Conservation (phyloP, 2,329 filamentous ascomycete genomes). For the Arthrocladium fulminans region DNA sequence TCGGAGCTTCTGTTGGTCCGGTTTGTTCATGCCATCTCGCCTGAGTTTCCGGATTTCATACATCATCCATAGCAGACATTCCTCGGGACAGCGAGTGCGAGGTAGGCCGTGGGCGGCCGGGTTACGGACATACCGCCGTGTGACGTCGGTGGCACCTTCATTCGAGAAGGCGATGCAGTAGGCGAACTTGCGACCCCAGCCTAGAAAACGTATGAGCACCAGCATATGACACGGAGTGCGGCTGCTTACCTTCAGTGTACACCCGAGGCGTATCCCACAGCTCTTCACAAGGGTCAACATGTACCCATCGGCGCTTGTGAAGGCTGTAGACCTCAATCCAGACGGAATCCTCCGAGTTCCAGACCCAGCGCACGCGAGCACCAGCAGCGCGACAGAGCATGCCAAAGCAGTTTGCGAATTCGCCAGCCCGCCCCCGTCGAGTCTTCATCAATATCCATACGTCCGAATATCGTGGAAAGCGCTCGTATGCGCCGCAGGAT, state of each 20-base stretch:
- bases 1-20: constrained; percentile 52
- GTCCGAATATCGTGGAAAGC: constrained; percentile 90
- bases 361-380: constrained; percentile 88
- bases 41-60: constrained; percentile 82
- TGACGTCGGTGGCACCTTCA: constrained; percentile 65
- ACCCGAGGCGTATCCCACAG: constrained; percentile 89
- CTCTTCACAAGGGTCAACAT: constrained; percentile 90
- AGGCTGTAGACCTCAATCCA: constrained; percentile 98
- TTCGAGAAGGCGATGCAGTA: constrained; percentile 96
- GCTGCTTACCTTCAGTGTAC: constrained; percentile 66
- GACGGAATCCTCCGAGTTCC: constrained; percentile 94
- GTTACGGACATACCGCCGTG: constrained; percentile 53
- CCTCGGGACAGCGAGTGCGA: constrained; percentile 73
- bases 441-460: constrained; percentile 89
- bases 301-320: constrained; percentile 89
- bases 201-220: constrained; percentile 28
- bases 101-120: constrained; percentile 54
- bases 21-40: constrained; percentile 74
- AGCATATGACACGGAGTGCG: constrained; percentile 2
- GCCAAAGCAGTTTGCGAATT: constrained; percentile 98
- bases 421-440: constrained; percentile 73
- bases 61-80: constrained; percentile 82
- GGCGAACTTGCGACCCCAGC: constrained; percentile 92
- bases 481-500: constrained; percentile 68
- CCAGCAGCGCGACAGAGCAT: constrained; percentile 95